Percentiles rank a stretch among this genome's conserved stretches.
phyloP scores from a whole-genome alignment of 352 stramenopile species.

The Globisporangium spinosum region DNA sequence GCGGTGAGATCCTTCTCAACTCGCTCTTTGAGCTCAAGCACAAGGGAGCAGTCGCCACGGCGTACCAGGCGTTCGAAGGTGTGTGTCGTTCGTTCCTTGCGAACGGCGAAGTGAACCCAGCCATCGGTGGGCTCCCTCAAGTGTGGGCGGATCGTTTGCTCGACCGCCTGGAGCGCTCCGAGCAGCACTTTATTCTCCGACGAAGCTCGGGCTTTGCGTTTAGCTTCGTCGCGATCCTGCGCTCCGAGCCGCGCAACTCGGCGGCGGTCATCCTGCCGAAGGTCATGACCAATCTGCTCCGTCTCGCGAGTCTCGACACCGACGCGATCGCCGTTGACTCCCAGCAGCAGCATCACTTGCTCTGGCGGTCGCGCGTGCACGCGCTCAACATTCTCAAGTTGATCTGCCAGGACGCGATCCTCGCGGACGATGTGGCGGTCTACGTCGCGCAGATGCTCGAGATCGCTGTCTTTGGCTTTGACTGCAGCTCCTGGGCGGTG shows the following conservation, averaged over 20 bases:
- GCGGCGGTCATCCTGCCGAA: slow-evolving; percentile 70
- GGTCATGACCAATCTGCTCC: slow-evolving; percentile 68
- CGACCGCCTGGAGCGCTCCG: slow-evolving; percentile 61
- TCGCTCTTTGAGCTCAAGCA: slow-evolving; percentile 88
- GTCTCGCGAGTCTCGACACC: slow-evolving; percentile 57
- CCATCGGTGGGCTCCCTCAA: slow-evolving; percentile 52
- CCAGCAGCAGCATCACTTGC: slow-evolving; percentile 43
- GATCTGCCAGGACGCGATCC: slow-evolving; percentile 84
- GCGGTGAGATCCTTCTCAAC: slow-evolving; percentile 73
- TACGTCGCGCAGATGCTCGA: slow-evolving; percentile 89
- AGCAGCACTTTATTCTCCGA: slow-evolving; percentile 87
- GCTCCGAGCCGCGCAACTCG: slow-evolving; percentile 80
- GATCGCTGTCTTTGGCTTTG: slow-evolving; percentile 78
- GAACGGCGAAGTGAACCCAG: slow-evolving; percentile 48
- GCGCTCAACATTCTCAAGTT: slow-evolving; percentile 89
- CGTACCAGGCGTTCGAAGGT: slow-evolving; percentile 81
- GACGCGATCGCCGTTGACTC: slow-evolving; percentile 30
- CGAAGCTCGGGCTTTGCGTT: slow-evolving; percentile 87
- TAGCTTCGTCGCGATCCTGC: slow-evolving; percentile 85
- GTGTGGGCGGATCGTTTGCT: slow-evolving; percentile 77
- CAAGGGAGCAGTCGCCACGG: slow-evolving; percentile 82
- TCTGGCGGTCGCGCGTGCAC: slow-evolving; percentile 79
- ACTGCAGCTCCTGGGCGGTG: slow-evolving; percentile 82
- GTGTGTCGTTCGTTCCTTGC: slow-evolving; percentile 79
- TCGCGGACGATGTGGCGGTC: slow-evolving; percentile 76